Evolutionary conservation across 225 moss, liverwort and hornwort genomes (phyloP).

Genomic region (Physcomitrium patens): DNA sequence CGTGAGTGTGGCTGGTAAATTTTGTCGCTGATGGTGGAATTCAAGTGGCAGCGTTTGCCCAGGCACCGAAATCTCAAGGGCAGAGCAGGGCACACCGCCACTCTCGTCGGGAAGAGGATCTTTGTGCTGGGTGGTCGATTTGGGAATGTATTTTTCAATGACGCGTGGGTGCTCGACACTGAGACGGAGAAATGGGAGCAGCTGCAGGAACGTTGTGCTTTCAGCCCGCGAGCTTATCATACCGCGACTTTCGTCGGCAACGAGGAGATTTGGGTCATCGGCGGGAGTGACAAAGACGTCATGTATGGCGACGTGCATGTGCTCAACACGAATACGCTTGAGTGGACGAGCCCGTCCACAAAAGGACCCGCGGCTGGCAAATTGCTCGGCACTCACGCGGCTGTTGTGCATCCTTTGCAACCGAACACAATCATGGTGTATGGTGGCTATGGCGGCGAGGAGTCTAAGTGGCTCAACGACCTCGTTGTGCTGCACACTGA

Average conservation of each 20-base stretch:
- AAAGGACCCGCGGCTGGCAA: constrained; percentile 65
- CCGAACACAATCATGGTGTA: constrained; percentile 60
- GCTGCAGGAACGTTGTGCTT: constrained; percentile 63
- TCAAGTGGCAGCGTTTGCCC: constrained; percentile 61
- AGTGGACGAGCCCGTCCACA: constrained; percentile 64
- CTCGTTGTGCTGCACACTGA: constrained; percentile 68
- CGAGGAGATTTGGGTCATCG: constrained; percentile 82
- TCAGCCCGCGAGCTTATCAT: constrained; percentile 86
- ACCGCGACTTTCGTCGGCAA: constrained; percentile 74
- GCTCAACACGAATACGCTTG: constrained; percentile 63
- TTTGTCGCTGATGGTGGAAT: constrained; percentile 49
- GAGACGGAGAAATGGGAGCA: constrained; percentile 67
- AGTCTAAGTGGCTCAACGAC: constrained; percentile 69
- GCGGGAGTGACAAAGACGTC: constrained; percentile 73
- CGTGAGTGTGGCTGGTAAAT: neutral
- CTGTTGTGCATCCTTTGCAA: constrained; percentile 72
- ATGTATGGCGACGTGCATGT: constrained; percentile 87
- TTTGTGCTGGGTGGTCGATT: constrained; percentile 82
- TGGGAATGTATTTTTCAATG: constrained; percentile 75
- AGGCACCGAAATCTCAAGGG: constrained; percentile 79
- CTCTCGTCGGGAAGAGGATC: constrained; percentile 66
- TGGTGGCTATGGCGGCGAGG: constrained; percentile 81
- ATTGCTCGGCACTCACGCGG: constrained; percentile 81
- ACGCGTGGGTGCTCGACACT: constrained; percentile 79
- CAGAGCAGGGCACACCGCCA: constrained; percentile 87